Evolutionary conservation across 2,329 filamentous ascomycete genomes (phyloP), one percentile per base, ranked within the genome.

Genomic region (Aspergillus caelatus): DNA sequence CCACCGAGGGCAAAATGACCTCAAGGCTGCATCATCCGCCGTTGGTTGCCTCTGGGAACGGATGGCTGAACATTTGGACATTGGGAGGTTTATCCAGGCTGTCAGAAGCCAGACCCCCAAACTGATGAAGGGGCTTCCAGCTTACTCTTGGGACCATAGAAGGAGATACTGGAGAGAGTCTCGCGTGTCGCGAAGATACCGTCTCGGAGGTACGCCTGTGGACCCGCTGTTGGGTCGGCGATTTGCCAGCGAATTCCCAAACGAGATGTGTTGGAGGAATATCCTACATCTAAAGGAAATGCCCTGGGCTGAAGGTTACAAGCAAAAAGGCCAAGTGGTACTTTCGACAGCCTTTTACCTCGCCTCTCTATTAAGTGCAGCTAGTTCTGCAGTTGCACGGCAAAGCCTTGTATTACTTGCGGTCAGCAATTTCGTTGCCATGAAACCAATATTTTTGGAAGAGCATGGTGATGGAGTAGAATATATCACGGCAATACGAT

Each of bases 111-210:
- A 56, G 26, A 5, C 53, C n/a, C 10, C 16, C 2, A 19, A 30
- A 7, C 36, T 57, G 10, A 43, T 41, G 6, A 57, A 57, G 23
- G 34, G 21, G 5, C n/a, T 61, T 3, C 60, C 60, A 7, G 3
- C 21, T 1, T 61, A 61, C 32, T 26, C 43, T 12, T 61, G 53
- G 53, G 52, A 61, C 45, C 60, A 61, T 30, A 21, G n/a, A 5
- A 32, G 32, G 4, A 11, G 16, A 19, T 61, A 36, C 32, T 57
- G 53, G 60, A 48, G 45, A 34, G 53, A 57, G 16, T 57, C 60
- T 28, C 60, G 60, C 9, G 11, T 41, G 19, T 48, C 53, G 16
- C 41, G 32, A 10, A 41, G 10, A 3, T 45, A 57, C 16, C 60
- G 60, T 10, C 39, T 48, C 14, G 39, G 23, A 2, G 19, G 28